Evolutionary conservation across 345 rosid species (phyloP), one percentile per base, ranked within the genome.

Genomic region (Toxicodendron radicans): DNA sequence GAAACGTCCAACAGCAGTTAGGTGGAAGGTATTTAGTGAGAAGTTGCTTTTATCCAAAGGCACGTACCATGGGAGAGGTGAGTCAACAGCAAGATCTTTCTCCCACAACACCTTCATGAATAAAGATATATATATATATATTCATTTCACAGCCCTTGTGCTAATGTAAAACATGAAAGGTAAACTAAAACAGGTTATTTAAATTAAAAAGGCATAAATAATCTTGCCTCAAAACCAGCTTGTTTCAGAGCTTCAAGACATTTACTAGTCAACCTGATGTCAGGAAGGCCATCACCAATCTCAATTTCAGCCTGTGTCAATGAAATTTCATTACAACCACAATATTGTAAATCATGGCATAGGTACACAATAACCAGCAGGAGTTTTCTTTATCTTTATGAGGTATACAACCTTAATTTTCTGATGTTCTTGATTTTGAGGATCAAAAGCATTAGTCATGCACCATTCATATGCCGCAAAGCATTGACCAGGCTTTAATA

Each of bases 381-480:
- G 3, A 7, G 43, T 30, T 70, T 30, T 48, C 45, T 71, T 54
- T 10, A 53, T 18, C 71, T 30, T 30, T 10, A 16, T 18, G 8
- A 69, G 48, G 57, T 75, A 27, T 33, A 76, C 20, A 53, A 88
- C 99, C 98, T 96, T 93, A 49, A 96, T 87, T 57, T 84, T 90
- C 78, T 89, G 88, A 77, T 96, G 99, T 30, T 88, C 91, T 30
- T 79, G 80, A 72, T 92, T 89, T 10, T 64, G 30, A 62, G 97
- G 97, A 87, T 93, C 88, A 56, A 88, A 96, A 52, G 91, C 76
- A 85, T 88, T 94, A 63, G 99, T 93, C 97, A 92, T 92, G 87
- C 99, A 93, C 98, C 98, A 96, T 67, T 96, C 99, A 72, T 88
- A 93, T 5, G 97, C 97, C 67, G 95, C 97, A 72, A 96, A 93